Percentiles rank a stretch among this genome's conserved stretches.
These are phyloP conservation scores for Eruca vesicaria DNA, from an alignment of 441 rosid species.

Conservation along the genomic window DNA sequence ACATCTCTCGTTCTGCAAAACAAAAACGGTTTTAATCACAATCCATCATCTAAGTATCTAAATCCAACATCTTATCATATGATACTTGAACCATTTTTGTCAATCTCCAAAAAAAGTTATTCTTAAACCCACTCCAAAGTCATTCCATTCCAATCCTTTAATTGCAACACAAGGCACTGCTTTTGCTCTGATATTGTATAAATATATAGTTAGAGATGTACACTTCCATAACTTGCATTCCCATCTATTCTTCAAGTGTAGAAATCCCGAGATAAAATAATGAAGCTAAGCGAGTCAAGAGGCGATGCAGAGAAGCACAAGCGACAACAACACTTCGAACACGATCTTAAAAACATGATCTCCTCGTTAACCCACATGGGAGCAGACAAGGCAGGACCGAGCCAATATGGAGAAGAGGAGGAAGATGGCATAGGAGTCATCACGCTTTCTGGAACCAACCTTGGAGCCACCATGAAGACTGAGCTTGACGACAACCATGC, in stretches of 20 bases:
- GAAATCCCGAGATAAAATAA: constrained; percentile 10
- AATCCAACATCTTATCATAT: background rate
- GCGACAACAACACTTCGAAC: constrained; percentile 39
- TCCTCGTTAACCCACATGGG: constrained; percentile 53
- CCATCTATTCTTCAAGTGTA: background rate
- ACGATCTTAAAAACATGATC: constrained; percentile 63
- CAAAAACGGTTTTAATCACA: background rate
- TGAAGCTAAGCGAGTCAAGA: constrained; percentile 39
- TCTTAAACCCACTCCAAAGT: constrained; percentile 24
- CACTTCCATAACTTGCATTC: background rate
- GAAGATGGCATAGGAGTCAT: constrained; percentile 52
- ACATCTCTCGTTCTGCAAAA: background rate
- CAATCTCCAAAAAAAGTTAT: constrained; percentile 2
- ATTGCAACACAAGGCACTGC: constrained; percentile 46
- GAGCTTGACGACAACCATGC: constrained; percentile 48
- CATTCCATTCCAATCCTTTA: constrained; percentile 36
- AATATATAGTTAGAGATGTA: constrained; percentile 21
- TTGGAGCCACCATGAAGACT: constrained; percentile 71
- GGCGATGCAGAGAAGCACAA: constrained; percentile 43
- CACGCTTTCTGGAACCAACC: constrained; percentile 82
- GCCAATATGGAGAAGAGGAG: constrained; percentile 37
- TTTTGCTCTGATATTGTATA: background rate
- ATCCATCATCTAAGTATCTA: background rate
- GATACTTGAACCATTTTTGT: background rate
- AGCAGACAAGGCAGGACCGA: constrained; percentile 49